These are phyloP conservation scores for Tagetes patula DNA, from an alignment of 129 eudicot genomes.

Conservation along the genomic window DNA sequence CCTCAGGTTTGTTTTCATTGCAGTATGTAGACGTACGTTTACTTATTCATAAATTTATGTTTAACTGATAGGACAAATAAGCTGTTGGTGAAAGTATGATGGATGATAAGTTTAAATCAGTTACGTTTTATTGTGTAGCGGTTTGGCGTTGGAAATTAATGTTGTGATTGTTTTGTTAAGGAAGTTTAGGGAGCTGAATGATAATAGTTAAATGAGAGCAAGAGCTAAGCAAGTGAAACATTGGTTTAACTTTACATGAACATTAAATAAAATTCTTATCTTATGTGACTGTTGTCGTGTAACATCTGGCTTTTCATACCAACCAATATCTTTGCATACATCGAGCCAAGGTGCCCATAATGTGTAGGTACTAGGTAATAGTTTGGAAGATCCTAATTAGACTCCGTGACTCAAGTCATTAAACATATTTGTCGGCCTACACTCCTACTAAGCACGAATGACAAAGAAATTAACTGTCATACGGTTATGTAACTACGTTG, in stretches of 20 bases:
- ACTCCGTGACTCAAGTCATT: neutral
- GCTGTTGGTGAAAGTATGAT: neutral
- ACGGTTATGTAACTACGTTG: neutral
- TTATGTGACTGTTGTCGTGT: too few species aligned
- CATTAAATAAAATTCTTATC: neutral
- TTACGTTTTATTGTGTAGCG: neutral
- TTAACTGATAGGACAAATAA: neutral
- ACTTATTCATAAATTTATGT: too few species aligned
- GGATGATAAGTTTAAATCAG: neutral
- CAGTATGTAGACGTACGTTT: too few species aligned
- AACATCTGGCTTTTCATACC: neutral
- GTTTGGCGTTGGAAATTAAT: neutral
- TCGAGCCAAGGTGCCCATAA: too few species aligned
- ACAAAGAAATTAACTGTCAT: constrained; percentile 13
- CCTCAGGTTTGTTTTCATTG: constrained; percentile 58
- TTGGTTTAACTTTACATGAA: constrained; percentile 1
- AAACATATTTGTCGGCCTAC: neutral
- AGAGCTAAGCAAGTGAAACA: constrained; percentile 3
- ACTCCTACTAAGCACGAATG: neutral
- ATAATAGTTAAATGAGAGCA: neutral
- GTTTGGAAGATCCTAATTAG: neutral
- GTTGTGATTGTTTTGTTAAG: constrained; percentile 7
- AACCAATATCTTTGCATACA: neutral
- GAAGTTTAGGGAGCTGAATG: neutral
- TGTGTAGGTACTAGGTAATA: too few species aligned